These are phyloP conservation scores for Penicillium thymicola DNA, from an alignment of 2,329 filamentous ascomycete genomes.

Conservation along the genomic window DNA sequence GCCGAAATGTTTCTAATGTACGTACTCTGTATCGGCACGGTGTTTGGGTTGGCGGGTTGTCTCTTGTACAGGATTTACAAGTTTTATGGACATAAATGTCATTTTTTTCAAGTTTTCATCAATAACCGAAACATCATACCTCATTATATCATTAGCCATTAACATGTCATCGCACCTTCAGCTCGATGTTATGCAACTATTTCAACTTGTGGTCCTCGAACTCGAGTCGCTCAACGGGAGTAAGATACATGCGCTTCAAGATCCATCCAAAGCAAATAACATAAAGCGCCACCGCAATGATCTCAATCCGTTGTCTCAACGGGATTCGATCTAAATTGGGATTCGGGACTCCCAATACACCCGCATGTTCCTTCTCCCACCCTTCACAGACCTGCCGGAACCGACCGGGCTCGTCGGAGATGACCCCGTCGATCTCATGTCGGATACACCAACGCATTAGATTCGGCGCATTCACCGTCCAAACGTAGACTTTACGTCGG, in stretches of 20 bases:
- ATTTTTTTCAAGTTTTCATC: neutral
- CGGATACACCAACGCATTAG: constrained; percentile 80
- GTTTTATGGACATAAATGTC: constrained; percentile 8
- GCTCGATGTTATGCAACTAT: neutral
- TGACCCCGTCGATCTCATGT: constrained; percentile 68
- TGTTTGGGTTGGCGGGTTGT: constrained; percentile 8
- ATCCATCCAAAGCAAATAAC: constrained; percentile 21
- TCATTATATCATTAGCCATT: constrained; percentile 2
- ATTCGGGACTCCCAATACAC: neutral
- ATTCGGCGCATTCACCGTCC: constrained; percentile 79
- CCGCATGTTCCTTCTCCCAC: constrained; percentile 15
- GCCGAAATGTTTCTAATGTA: constrained; percentile 18
- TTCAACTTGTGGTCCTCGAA: constrained; percentile 12
- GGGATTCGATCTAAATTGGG: constrained; percentile 10
- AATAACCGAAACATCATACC: constrained; percentile 1
- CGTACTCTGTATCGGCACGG: constrained; percentile 12
- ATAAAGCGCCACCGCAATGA: constrained; percentile 8
- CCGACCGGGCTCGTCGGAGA: constrained; percentile 71
- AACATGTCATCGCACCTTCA: neutral
- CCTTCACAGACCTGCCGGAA: constrained; percentile 13
- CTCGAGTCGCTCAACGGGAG: constrained; percentile 2
- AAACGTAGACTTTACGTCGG: constrained; percentile 65
- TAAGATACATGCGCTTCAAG: constrained; percentile 7
- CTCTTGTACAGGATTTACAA: neutral
- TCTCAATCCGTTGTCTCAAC: constrained; percentile 10